Base-by-base conservation (phyloP, 139 green algal genomes). In the Chlamydomonas incerta region DNA sequence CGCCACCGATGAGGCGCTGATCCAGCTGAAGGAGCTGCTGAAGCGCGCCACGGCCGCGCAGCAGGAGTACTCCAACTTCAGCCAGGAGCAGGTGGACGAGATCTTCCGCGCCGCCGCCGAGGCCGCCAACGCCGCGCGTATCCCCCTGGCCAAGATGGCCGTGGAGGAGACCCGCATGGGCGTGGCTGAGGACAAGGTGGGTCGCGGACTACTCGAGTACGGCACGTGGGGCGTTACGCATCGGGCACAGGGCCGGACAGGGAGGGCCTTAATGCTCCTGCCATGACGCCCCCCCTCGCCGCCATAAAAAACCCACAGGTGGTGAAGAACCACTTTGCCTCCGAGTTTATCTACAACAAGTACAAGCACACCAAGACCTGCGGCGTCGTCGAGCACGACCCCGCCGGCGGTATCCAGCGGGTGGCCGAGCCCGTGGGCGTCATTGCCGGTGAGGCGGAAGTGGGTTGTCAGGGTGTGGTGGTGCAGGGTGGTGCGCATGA, bases 311-410 rank as follows among this genome's bases (percentile, higher is more conserved):
- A n/a, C n/a, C n/a, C n/a, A n/a, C n/a, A 93, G 90, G 88, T 95
- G 9, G 90, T 92, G 46, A 94, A 95, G 88, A 96, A 96, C 86
- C 93, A 96, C 76, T 96, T 96, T 75, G 93, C 93, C 5, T 93
- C 88, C 8, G 93, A 96, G 71, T 95, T 92, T 58, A 90, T 96
- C 31, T 96, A 96, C 81, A 94, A 96, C 93, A 96, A 95, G 88
- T 96, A 94, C 86, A 95, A 95, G 93, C 67, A 96, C 82, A 23
- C 72, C 6, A 96, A 96, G 90, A 96, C 93, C 11, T 94, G 92
- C 71, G 93, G 90, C 41, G 81, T 96, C 10, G 90, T 96, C 23
- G 93, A 96, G 86, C 69, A 90, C 80, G 89, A 95, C 58, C 11
- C 34, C 0, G 70, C 76, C 0, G 90, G 74, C 71, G 92, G 91